These are phyloP conservation scores for Hansenula sp. DNA, from an alignment of 1,139 yeast species.

Conservation along the genomic window DNA sequence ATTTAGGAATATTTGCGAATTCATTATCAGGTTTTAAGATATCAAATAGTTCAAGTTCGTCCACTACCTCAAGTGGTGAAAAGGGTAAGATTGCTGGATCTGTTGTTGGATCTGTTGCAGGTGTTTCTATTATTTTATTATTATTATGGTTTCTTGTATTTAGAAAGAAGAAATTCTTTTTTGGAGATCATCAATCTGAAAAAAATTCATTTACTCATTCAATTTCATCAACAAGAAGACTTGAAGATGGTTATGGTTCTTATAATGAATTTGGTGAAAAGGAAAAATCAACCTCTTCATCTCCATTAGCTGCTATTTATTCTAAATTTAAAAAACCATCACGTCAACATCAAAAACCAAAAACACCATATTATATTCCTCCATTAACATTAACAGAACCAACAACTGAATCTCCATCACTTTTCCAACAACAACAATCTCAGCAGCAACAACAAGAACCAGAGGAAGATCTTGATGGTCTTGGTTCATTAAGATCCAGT, in stretches of 20 bases:
- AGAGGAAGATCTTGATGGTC: conserved; percentile 3
- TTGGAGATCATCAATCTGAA: conserved; percentile 5
- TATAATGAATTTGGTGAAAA: conserved; percentile 1
- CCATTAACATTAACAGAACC: not conserved
- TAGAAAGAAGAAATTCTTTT: conserved; percentile 9
- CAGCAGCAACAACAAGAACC: not conserved
- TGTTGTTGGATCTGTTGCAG: conserved; percentile 39
- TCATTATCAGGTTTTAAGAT: not conserved
- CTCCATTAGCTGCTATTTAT: not conserved
- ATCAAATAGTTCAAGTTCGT: not conserved
- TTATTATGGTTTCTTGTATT: conserved; percentile 17
- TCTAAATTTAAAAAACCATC: not conserved
- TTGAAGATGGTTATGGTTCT: conserved; percentile 7
- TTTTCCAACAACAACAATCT: not conserved
- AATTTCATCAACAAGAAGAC: conserved; percentile 18
- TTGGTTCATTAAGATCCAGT: conserved; percentile 8
- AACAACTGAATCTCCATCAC: too few species aligned
- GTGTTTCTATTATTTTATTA: conserved; percentile 25
- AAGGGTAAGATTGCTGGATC: conserved; percentile 39
- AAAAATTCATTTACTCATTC: conserved; percentile 20
- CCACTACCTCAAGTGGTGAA: not conserved
- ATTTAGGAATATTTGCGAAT: conserved; percentile 18
- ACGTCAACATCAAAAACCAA: too few species aligned
- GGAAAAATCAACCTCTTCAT: not conserved
- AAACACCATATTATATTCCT: not conserved